phyloP scores from a whole-genome alignment of 2,329 filamentous ascomycete species.

The Fusarium torulosum region DNA sequence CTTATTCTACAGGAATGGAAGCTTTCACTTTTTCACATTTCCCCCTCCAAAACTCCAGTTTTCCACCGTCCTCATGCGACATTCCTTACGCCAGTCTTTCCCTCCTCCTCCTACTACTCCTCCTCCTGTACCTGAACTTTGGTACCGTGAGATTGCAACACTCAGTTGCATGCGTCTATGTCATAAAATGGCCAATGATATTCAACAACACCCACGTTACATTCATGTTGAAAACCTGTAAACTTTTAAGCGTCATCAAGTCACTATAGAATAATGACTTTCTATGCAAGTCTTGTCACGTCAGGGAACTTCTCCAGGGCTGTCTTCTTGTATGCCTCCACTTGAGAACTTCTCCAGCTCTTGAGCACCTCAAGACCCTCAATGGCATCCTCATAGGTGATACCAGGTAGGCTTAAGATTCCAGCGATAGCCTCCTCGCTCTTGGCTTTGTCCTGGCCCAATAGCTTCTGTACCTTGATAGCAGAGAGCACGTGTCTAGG shows the following conservation, averaged over 20 bases:
- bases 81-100: slow-evolving; percentile 41
- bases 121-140: slow-evolving; percentile 14
- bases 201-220: slow-evolving; percentile 6
- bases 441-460: slow-evolving; percentile 69
- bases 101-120: slow-evolving; percentile 34
- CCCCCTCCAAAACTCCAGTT: slow-evolving; percentile 47
- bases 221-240: slow-evolving; percentile 7
- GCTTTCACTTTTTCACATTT: slow-evolving; percentile 44
- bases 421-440: slow-evolving; percentile 73
- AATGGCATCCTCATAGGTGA: slow-evolving; percentile 68
- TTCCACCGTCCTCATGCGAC: slow-evolving; percentile 22
- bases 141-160: slow-evolving; percentile 17
- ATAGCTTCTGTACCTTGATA: slow-evolving; percentile 68
- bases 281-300: slow-evolving; percentile 60
- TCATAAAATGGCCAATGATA: slow-evolving; percentile 13
- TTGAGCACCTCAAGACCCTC: slow-evolving; percentile 59
- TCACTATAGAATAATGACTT: slow-evolving; percentile 3
- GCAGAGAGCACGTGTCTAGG: slow-evolving; percentile 72
- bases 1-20: slow-evolving; percentile 43
- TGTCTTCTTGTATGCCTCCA: slow-evolving; percentile 61
- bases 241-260: slow-evolving; percentile 17
- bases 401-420: slow-evolving; percentile 64
- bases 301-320: slow-evolving; percentile 65
- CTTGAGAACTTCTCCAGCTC: slow-evolving; percentile 64
- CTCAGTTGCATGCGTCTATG: slow-evolving; percentile 25